Evolutionary conservation across 257 asterid species (phyloP), one percentile per base, ranked within the genome.

Genomic region (Leptodermis oblonga): DNA sequence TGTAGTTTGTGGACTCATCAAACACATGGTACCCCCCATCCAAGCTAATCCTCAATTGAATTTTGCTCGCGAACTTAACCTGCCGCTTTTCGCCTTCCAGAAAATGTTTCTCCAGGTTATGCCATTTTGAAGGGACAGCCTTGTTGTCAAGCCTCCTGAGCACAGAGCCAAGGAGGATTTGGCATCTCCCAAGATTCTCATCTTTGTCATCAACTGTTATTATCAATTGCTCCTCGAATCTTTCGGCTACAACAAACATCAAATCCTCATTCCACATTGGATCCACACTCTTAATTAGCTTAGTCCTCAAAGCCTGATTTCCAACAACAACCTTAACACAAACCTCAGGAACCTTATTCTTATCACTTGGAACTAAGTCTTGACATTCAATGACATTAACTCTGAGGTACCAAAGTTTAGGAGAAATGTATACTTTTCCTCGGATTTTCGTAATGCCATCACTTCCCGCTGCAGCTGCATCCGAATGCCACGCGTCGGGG

Each of bases 401-500:
- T 74, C 96, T 65, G 1, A 90, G 72, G 74, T 90, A 90, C 97
- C 97, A 90, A 7, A 90, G 87, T 78, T 86, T 76, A 3, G 97
- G 97, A 2, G 96, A 84, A n/a, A 88, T 74, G 73, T 90, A 90
- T 1, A 90, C 89, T 78, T 90, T 90, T 30, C 96, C 96, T 33
- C 97, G 79, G 61, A 90, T 90, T 25, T 64, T 86, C 1, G 96
- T 78, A 17, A 90, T 76, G 0, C 82, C 84, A 0, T 86, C 96
- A 25, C 82, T 79, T 9, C 87, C 83, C 12, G 87, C 84, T 0
- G 90, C 78, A 0, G 92, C 96, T 7, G 97, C 95, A 58, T 90
- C 97, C 1, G 97, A 88, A 76, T 88, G 96, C 97, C 97, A 88
- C 4, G 97, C 97, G 34, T 90, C 97, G 15, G 87, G 70, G 67